Base-by-base conservation (phyloP, 2,329 filamentous ascomycete genomes). In the Boeremia lycopersici region DNA sequence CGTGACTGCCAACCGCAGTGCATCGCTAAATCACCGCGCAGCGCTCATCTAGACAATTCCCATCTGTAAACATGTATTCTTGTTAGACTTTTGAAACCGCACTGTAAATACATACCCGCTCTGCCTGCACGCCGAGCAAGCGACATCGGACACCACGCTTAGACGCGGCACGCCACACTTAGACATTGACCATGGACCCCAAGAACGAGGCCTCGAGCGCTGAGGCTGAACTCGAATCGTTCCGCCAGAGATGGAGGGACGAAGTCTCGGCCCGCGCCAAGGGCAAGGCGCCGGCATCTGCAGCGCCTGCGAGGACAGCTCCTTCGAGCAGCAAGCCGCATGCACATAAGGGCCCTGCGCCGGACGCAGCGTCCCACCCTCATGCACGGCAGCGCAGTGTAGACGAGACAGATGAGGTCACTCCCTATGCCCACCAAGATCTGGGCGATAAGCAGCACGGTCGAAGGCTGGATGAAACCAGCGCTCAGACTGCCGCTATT, bases 181-280 rank as follows among this genome's bases (percentile, higher is more conserved):
- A 50, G 31, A 52, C 33, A 56, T 34, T 31, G 44, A 58, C 53
- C 52, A 62, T 67, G 61, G 56, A 63, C 46, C 56, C 59, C 23
- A 52, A 61, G 23, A 49, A 61, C 54, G 40, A 61, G 26, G 54
- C 59, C 45, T 70, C 66, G 60, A 67, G 59, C 57, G 76, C 78
- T 42, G 79, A 80, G 64, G 77, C 87, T 45, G 92, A 96, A 74
- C 84, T 97, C 56, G 91, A 96, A 75, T 87, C 84, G 40, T 97
- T 97, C 77, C 88, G 93, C 62, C 84, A 86, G 69, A 84, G 91
- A 81, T 97, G 93, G 93, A 86, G 86, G 55, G 88, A 91, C 64
- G 93, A 97, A 72, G 89, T 96, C 6, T 77, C 79, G 13, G 80
- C 80, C 40, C 79, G 81, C 70, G 79, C 76, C 33, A 77, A 73